Conservation (phyloP, 2,329 filamentous ascomycete species). For the Monosporascus ibericus region DNA sequence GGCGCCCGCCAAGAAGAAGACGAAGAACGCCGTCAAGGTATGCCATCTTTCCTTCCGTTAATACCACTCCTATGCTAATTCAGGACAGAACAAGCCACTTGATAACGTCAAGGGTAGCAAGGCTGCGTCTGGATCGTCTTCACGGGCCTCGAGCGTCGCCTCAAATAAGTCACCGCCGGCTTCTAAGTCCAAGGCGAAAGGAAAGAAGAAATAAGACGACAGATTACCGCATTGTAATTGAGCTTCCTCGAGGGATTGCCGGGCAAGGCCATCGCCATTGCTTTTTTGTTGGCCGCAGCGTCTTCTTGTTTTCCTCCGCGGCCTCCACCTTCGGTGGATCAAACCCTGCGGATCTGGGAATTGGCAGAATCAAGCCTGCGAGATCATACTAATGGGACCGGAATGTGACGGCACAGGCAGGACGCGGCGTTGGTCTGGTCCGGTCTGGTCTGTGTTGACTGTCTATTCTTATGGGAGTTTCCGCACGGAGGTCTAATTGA, state of each 20-base stretch:
- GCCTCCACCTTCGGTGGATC: no score
- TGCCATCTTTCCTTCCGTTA: not conserved
- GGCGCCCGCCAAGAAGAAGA: slow-evolving; percentile 89
- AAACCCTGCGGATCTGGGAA: no score
- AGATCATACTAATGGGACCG: no score
- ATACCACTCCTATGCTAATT: slow-evolving; percentile 9
- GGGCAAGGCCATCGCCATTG: no score
- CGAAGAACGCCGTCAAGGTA: slow-evolving; percentile 84
- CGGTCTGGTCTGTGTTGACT: no score
- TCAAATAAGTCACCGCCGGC: slow-evolving; percentile 59
- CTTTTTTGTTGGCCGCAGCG: no score
- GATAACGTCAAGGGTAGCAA: slow-evolving; percentile 79
- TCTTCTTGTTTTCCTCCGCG: no score
- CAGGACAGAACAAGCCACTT: slow-evolving; percentile 77
- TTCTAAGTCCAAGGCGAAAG: slow-evolving; percentile 38
- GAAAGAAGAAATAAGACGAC: slow-evolving; percentile 44
- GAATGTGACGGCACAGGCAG: no score
- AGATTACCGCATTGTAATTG: not conserved
- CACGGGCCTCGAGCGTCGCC: slow-evolving; percentile 80
- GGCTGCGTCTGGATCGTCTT: slow-evolving; percentile 68
- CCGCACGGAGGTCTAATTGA: no score
- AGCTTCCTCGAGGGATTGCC: not conserved
- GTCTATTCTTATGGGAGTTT: no score
- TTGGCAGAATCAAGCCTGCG: no score
- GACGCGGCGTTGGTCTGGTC: no score